Evolutionary conservation across 2,329 filamentous ascomycete species (phyloP), one percentile per base, ranked within the genome.

Genomic region (Venturia oleaginea): DNA sequence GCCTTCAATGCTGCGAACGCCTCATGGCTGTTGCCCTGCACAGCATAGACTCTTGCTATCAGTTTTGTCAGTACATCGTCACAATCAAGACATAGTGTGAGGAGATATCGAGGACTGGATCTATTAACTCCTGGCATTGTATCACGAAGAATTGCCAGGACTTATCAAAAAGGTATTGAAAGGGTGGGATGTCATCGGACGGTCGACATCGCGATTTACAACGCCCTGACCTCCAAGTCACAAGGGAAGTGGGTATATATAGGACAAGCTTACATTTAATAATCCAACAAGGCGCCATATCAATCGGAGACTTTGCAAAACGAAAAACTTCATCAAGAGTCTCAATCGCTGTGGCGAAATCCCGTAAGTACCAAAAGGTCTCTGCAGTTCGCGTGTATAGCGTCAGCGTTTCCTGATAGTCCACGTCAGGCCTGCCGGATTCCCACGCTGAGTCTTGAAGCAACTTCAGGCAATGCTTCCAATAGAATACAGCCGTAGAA

Each of bases 251-350:
- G 84, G 2, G 83, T 84, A 27, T 84, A 76, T 37, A 30, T 19
- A 30, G 43, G 34, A 42, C 7, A 34, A n/a, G 34, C 51, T 34
- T 57, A 57, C 51, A 92, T 72, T 91, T 87, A 42, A 97, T 79
- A 48, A 96, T 88, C 78, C 88, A 95, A 0, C 91, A 90, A 10
- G 90, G 87, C 1, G 90, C 90, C 76, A 91, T 94, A 74, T 96
- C 92, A 6, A 90, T 83, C 0, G 90, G 78, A 22, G 86, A 86
- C 37, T 32, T 62, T 4, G 51, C 64, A 37, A 43, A 40, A 13
- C 19, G 27, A 30, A 65, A 64, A 24, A 65, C 48, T 17, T 22
- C 40, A 10, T 65, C 60, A 15, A 96, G 82, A n/a, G 93, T 77
- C 34, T 81, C 78, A 51, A 87, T 83, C 27, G 91, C 89, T 62